A percentile compares a stretch with the other conserved stretches of the same genome.
These are phyloP conservation scores for Vaccinium darrowii DNA, from an alignment of 148 eudicot genomes.

Conservation along the genomic window DNA sequence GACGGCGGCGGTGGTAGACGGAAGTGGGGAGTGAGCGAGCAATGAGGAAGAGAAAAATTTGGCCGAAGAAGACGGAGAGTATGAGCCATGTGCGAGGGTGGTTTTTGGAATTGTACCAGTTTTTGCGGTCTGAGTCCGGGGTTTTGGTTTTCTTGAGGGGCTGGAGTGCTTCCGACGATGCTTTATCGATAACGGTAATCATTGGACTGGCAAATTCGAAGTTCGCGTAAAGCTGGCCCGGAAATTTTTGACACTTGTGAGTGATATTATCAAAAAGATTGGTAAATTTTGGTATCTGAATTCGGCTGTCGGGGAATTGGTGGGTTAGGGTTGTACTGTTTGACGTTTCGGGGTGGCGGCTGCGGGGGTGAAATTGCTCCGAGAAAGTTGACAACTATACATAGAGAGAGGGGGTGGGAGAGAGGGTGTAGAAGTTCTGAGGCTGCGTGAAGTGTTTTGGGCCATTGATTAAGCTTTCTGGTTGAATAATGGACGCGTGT, in stretches of 20 bases:
- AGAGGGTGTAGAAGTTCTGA: background rate
- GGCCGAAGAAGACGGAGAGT: constrained; percentile 51
- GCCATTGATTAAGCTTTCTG: background rate
- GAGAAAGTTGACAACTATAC: background rate
- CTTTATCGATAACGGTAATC: constrained; percentile 34
- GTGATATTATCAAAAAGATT: no score
- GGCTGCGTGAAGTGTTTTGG: background rate
- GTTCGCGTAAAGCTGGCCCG: background rate
- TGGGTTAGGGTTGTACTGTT: background rate
- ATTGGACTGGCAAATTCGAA: constrained; percentile 16
- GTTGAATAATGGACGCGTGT: background rate
- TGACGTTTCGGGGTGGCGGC: background rate
- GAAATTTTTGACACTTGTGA: no score
- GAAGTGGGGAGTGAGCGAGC: constrained; percentile 34
- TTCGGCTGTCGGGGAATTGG: background rate
- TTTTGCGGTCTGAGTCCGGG: constrained; percentile 25
- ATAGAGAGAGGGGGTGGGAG: background rate
- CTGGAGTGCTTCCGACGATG: constrained; percentile 15
- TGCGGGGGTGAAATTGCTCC: background rate
- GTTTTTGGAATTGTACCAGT: constrained; percentile 21
- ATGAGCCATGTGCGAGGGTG: constrained; percentile 64
- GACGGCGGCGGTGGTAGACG: constrained; percentile 17
- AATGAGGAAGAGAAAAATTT: constrained; percentile 47
- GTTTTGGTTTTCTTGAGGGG: constrained; percentile 26
- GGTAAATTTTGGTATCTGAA: background rate